Evolutionary conservation across 495 filamentous ascomycete genomes (phyloP).

Genomic region (Gamarada debralockiae): DNA sequence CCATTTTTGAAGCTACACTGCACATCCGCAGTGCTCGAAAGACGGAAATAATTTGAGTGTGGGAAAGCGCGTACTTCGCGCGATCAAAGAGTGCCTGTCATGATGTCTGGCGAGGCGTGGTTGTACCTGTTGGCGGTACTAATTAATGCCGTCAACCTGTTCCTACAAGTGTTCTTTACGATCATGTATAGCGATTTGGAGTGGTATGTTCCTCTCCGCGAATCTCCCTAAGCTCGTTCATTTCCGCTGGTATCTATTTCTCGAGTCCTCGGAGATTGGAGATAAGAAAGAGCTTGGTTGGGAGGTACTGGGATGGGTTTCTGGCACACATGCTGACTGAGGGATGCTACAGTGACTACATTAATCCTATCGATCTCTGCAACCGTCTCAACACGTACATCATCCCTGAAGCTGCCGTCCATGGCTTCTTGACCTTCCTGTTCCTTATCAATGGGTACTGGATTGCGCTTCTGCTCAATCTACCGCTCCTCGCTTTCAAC

Average conservation of each 20-base stretch:
- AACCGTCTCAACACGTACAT: constrained; percentile 99
- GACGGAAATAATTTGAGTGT: background rate
- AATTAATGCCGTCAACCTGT: constrained; percentile 99
- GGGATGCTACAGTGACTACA: constrained; percentile 77
- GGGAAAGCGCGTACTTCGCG: constrained; percentile 7
- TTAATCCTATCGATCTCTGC: constrained; percentile 99
- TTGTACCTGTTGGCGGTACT: constrained; percentile 96
- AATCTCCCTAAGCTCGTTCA: no score
- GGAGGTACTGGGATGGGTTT: background rate
- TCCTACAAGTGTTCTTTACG: constrained; percentile 99
- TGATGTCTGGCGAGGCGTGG: constrained; percentile 99
- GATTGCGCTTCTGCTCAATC: constrained; percentile 86
- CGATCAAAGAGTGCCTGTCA: constrained; percentile 34
- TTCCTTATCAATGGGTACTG: constrained; percentile 99
- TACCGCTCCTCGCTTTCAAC: constrained; percentile 91
- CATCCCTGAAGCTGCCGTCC: constrained; percentile 95
- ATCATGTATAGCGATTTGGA: constrained; percentile 99
- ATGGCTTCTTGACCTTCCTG: constrained; percentile 87
- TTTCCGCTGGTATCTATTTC: no score
- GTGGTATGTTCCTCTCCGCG: constrained; percentile 62
- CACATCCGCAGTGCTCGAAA: background rate
- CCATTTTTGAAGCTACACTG: background rate
- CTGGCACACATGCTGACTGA: constrained; percentile 18
- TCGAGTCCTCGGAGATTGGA: background rate
- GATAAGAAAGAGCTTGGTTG: background rate